Evolutionary conservation across 2,329 filamentous ascomycete genomes (phyloP), one percentile per base, ranked within the genome.

Genomic region (Beauveria varroae): DNA sequence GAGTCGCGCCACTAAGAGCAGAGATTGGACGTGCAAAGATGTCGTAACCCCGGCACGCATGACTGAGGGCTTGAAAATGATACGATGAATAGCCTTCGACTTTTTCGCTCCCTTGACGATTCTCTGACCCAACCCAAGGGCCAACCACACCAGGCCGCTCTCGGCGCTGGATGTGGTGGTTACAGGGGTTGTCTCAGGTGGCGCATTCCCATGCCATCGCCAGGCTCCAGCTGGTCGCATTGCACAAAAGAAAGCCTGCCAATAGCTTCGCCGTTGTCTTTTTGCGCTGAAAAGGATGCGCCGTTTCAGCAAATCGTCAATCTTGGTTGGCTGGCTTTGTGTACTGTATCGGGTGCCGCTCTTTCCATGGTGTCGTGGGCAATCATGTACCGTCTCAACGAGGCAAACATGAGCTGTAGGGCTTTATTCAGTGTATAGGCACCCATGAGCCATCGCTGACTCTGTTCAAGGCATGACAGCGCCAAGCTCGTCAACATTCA

Each of bases 381-480:
- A 8, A 5, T n/a, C 3, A n/a, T 18, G 18, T 22, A 20, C n/a
- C 47, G 12, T 12, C 26, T 44, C 37, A 10, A 26, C 47, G 24
- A 24, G 9, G 24, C 28, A 59, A 59, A 59, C 7, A 52, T 59
- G 37, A 44, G 22, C 8, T 46, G 24, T n/a, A 59, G 49, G 47
- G 57, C 57, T 52, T 59, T 52, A 20, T 59, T n/a, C 47, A 58
- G 34, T 8, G 47, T 37, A 46, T 44, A 59, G 47, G 57, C 26
- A 47, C 57, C 47, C 47, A 44, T 34, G 47, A 22, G 57, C 57
- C 57, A 30, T 43, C 30, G 3, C 34, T 30, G 57, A 52, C 24
- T 30, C 6, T 44, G 57, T 26, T 40, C 47, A 37, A 28, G 16
- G 47, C 57, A 43, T 43, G 24, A 16, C 40, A 52, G 57, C 47